phyloP scores from a whole-genome alignment of 257 asterid species.

The Jacaranda copaia region DNA sequence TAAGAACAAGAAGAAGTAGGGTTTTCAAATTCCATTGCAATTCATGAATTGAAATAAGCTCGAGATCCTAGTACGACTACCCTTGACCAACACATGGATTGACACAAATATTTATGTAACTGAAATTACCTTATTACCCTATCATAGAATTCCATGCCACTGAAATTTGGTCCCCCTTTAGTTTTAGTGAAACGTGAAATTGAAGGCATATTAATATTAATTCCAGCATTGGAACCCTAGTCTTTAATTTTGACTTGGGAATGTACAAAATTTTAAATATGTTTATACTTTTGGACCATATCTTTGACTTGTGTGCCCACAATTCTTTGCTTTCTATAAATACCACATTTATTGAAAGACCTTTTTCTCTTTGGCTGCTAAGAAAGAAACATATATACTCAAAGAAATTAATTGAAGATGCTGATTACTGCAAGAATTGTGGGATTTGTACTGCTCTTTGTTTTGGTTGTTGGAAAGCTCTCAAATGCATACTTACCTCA shows the following conservation, averaged over 20 bases:
- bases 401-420: conserved; percentile 35
- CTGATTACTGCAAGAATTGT: conserved; percentile 33
- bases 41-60: background rate
- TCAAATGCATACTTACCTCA: conserved; percentile 37
- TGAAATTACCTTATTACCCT: conserved; percentile 15
- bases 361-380: conserved; percentile 47
- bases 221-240: conserved; percentile 48
- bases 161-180: conserved; percentile 52
- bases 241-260: conserved; percentile 53
- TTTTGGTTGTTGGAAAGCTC: conserved; percentile 39
- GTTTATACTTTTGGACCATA: conserved; percentile 37
- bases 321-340: conserved; percentile 44
- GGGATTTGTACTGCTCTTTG: conserved; percentile 45
- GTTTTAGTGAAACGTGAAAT: conserved; percentile 57
- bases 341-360: conserved; percentile 34
- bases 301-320: conserved; percentile 58
- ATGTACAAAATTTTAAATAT: conserved; percentile 37
- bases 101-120: conserved; percentile 27
- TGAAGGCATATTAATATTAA: conserved; percentile 39
- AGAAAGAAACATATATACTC: conserved; percentile 31
- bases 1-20: background rate
- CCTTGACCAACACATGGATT: conserved; percentile 43
- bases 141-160: conserved; percentile 56
- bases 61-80: conserved; percentile 41
- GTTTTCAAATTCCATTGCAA: conserved; percentile 16